These are phyloP conservation scores for Hygrophorus russula DNA, from an alignment of 768 basidiomycete genomes.

Conservation along the genomic window DNA sequence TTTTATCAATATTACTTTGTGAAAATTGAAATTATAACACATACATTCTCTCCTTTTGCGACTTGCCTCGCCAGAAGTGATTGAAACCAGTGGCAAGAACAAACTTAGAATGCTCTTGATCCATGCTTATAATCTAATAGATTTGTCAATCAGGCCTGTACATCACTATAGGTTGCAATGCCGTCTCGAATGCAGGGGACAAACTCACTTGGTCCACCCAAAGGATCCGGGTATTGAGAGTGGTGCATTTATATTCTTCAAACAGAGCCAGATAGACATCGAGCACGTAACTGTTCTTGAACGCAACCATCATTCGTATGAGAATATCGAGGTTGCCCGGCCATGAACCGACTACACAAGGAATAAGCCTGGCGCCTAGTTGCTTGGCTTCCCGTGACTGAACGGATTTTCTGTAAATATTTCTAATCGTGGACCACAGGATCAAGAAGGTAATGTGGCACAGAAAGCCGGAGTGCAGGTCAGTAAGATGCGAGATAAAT, in stretches of 20 bases:
- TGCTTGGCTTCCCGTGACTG: slow-evolving; percentile 34
- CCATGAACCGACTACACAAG: slow-evolving; percentile 56
- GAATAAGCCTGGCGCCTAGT: slow-evolving; percentile 41
- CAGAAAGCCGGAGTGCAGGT: slow-evolving; percentile 20
- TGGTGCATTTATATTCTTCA: slow-evolving; percentile 59
- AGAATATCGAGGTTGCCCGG: slow-evolving; percentile 71
- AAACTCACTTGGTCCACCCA: slow-evolving; percentile 59
- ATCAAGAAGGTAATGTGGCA: slow-evolving; percentile 30
- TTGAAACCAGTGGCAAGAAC: slow-evolving; percentile 55
- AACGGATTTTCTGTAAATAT: slow-evolving; percentile 20
- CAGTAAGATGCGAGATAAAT: slow-evolving; percentile 16
- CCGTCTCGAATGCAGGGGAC: not conserved
- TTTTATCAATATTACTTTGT: slow-evolving; percentile 1
- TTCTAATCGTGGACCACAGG: slow-evolving; percentile 25
- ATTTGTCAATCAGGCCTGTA: not conserved
- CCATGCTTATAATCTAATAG: slow-evolving; percentile 60
- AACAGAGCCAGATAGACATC: slow-evolving; percentile 58
- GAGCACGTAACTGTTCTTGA: slow-evolving; percentile 48
- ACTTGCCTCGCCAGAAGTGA: slow-evolving; percentile 54
- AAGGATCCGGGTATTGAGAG: slow-evolving; percentile 55
- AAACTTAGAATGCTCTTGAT: slow-evolving; percentile 57
- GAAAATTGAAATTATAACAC: slow-evolving; percentile 13
- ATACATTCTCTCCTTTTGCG: slow-evolving; percentile 57
- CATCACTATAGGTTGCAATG: not conserved
- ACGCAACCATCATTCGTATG: slow-evolving; percentile 40